Base-by-base conservation (phyloP, 108 stramenopile species). In the Epipyxis sp. region DNA sequence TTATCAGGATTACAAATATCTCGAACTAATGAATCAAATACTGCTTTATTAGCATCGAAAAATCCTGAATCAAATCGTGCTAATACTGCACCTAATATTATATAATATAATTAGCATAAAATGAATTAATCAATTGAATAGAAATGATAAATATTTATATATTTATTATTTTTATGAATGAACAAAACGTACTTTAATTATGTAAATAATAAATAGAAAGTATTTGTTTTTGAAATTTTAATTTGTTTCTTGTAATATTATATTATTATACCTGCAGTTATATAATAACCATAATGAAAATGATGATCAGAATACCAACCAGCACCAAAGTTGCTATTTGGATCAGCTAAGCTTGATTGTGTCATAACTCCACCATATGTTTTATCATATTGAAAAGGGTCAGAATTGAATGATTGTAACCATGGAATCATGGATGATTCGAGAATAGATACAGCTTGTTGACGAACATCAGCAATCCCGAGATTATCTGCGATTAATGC, bases 221-320 rank as follows among this genome's bases (percentile, higher is more conserved):
- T n/a, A n/a, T n/a, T n/a, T n/a, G n/a, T n/a, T n/a, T n/a, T n/a
- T n/a, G n/a, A n/a, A n/a, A n/a, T n/a, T n/a, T n/a, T n/a, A n/a
- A n/a, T n/a, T n/a, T n/a, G n/a, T n/a, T n/a, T n/a, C n/a, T n/a
- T n/a, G n/a, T n/a, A n/a, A n/a, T n/a, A n/a, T n/a, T n/a, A n/a
- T n/a, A n/a, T n/a, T n/a, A n/a, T n/a, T n/a, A n/a, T n/a, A n/a
- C n/a, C n/a, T 37, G 86, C 67, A 74, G 85, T 79, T 10, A 87
- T 40, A 44, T 83, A 13, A 54, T 87, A 87, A 40, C 86, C 86
- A 76, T 85, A 85, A 44, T 87, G 86, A 59, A 84, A 87, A 16
- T 85, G 85, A 40, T 87, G 86, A 59, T 86, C 86, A 45, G 84
- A 85, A 59, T 87, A 87, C 0, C 39, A 77, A 30, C 59, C 76